Conservation (phyloP, 2,329 filamentous ascomycete species). For the Clonostachys solani region DNA sequence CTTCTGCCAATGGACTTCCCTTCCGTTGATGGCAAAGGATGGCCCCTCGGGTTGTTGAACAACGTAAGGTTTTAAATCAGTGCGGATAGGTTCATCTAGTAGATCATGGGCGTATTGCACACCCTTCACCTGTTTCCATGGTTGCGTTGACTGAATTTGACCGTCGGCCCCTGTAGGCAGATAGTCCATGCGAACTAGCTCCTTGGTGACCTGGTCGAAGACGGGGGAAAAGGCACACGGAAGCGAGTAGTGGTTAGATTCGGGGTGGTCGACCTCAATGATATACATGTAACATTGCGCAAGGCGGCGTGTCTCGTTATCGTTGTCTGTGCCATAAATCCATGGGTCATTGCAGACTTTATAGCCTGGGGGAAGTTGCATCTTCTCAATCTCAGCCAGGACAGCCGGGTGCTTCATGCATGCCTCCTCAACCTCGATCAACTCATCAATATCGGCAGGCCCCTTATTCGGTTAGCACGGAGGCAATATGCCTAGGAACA, state of each 20-base stretch:
- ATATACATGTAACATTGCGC: slow-evolving; percentile 16
- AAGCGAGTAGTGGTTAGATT: slow-evolving; percentile 60
- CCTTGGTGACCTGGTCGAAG: slow-evolving; percentile 50
- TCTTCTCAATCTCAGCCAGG: slow-evolving; percentile 30
- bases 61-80: slow-evolving; percentile 64
- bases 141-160: slow-evolving; percentile 24
- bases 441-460: background rate
- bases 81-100: slow-evolving; percentile 37
- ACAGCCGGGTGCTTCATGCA: slow-evolving; percentile 38
- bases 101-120: slow-evolving; percentile 48
- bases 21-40: slow-evolving; percentile 54
- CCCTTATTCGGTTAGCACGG: too few relatives aligned
- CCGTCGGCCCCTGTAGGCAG: slow-evolving; percentile 49
- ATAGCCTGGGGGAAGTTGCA: slow-evolving; percentile 37
- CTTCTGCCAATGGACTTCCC: slow-evolving; percentile 56
- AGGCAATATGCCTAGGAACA: too few relatives aligned
- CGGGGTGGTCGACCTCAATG: slow-evolving; percentile 31
- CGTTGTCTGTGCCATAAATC: slow-evolving; percentile 44
- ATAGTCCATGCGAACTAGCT: slow-evolving; percentile 53
- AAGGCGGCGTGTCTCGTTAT: background rate
- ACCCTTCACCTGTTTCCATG: slow-evolving; percentile 39
- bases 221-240: slow-evolving; percentile 56
- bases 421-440: slow-evolving; percentile 30
- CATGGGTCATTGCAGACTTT: slow-evolving; percentile 46
- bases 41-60: slow-evolving; percentile 67